Conservation (phyloP, 2,329 filamentous ascomycete genomes). For the Nemania sp. region DNA sequence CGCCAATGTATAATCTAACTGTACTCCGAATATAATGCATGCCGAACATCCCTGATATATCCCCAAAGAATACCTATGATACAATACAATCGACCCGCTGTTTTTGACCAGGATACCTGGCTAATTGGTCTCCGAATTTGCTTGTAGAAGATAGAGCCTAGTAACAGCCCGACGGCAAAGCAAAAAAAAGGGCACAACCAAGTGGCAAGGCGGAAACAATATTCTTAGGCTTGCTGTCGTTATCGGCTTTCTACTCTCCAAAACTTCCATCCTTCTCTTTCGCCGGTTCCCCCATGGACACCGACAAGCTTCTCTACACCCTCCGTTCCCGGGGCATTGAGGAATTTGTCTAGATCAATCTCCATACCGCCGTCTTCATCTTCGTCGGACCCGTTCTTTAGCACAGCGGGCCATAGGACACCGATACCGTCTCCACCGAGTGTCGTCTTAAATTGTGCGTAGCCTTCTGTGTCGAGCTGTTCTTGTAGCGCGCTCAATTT, state of each 20-base stretch:
- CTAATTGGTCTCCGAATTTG: conserved; percentile 12
- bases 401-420: conserved; percentile 90
- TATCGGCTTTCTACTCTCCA: conserved; percentile 73
- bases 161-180: conserved; percentile 12
- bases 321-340: conserved; percentile 84
- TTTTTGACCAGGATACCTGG: neutral
- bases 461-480: conserved; percentile 77
- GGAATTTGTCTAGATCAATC: conserved; percentile 86
- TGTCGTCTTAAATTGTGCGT: conserved; percentile 87
- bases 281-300: conserved; percentile 75
- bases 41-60: conserved; percentile 25
- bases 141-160: neutral
- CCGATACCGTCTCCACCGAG: conserved; percentile 94
- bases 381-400: conserved; percentile 85
- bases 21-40: conserved; percentile 37
- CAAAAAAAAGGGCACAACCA: conserved; percentile 11
- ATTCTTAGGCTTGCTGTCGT: conserved; percentile 26
- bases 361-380: conserved; percentile 86
- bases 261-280: conserved; percentile 86
- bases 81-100: conserved; percentile 19
- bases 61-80: conserved; percentile 25
- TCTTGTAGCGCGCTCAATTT: conserved; percentile 73
- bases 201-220: conserved; percentile 9
- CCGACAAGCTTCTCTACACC: conserved; percentile 91
- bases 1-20: conserved; percentile 17